These are phyloP conservation scores for Curvularia sp. DNA, from an alignment of 2,329 filamentous ascomycete species.

Conservation along the genomic window DNA sequence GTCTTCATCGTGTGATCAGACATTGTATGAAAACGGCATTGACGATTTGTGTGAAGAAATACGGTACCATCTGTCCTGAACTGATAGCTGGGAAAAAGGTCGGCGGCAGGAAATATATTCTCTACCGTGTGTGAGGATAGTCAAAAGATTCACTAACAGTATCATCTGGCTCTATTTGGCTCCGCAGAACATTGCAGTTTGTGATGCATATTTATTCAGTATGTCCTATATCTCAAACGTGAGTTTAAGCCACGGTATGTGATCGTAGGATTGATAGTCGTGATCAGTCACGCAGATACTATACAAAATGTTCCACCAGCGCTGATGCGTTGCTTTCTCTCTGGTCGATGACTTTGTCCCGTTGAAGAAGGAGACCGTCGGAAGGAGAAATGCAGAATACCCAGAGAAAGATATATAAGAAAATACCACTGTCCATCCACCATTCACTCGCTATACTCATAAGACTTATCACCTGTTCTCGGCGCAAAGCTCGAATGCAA, in stretches of 20 bases:
- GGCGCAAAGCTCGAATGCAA: constrained; percentile 27
- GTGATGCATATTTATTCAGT: not conserved
- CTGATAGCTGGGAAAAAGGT: not conserved
- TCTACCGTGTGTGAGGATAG: not conserved
- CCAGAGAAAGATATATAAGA: not conserved
- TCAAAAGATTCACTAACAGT: not conserved
- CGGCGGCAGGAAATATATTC: not conserved
- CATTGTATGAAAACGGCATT: not conserved
- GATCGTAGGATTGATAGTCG: not conserved
- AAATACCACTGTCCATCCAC: not conserved
- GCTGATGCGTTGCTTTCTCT: not conserved
- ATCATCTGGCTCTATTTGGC: not conserved
- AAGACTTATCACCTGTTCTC: constrained; percentile 5
- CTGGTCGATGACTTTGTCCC: not conserved
- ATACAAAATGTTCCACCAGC: not conserved
- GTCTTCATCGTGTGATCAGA: constrained; percentile 13
- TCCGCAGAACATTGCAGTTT: not conserved
- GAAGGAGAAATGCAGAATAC: not conserved
- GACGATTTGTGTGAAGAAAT: not conserved
- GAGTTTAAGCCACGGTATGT: not conserved
- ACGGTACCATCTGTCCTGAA: not conserved
- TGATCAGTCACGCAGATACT: not conserved
- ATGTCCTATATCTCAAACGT: not conserved
- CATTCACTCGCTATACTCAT: not conserved
- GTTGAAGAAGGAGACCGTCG: not conserved